phyloP scores from a whole-genome alignment of 1,139 yeast genomes.

The Yamadazyma dendronema region DNA sequence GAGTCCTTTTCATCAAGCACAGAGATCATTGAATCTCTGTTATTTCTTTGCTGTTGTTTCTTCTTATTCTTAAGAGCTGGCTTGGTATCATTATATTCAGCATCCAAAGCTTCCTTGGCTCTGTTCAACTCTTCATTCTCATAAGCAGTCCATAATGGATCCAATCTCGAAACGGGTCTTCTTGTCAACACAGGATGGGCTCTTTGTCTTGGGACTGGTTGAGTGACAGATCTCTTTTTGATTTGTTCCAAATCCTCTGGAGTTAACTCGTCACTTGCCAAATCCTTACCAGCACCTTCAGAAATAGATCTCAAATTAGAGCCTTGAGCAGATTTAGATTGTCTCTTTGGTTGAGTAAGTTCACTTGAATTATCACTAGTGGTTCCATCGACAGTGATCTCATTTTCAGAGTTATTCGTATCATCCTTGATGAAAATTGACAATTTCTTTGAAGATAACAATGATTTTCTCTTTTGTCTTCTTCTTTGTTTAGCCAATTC shows the following conservation, averaged over 20 bases:
- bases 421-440: constrained; percentile 39
- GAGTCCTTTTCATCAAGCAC: constrained; percentile 23
- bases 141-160: constrained; percentile 56
- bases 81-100: constrained; percentile 29
- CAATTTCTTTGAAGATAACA: constrained; percentile 40
- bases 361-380: constrained; percentile 13
- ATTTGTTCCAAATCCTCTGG: constrained; percentile 41
- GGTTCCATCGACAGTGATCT: constrained; percentile 17
- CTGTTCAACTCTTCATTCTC: constrained; percentile 48
- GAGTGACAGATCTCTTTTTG: constrained; percentile 50
- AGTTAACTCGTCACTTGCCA: constrained; percentile 30
- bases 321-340: constrained; percentile 22
- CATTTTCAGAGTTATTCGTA: constrained; percentile 34
- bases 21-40: constrained; percentile 42
- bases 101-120: constrained; percentile 45
- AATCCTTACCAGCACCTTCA: constrained; percentile 29
- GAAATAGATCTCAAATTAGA: constrained; percentile 34
- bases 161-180: constrained; percentile 70
- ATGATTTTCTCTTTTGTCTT: constrained; percentile 44
- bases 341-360: constrained; percentile 41
- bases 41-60: too few species aligned
- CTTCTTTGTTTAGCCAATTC: constrained; percentile 47
- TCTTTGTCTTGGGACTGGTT: constrained; percentile 38
- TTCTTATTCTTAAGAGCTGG: constrained; percentile 12
- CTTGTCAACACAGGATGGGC: constrained; percentile 44